Conservation (phyloP, 306 rosid species). For the Ziziphus jujuba region DNA sequence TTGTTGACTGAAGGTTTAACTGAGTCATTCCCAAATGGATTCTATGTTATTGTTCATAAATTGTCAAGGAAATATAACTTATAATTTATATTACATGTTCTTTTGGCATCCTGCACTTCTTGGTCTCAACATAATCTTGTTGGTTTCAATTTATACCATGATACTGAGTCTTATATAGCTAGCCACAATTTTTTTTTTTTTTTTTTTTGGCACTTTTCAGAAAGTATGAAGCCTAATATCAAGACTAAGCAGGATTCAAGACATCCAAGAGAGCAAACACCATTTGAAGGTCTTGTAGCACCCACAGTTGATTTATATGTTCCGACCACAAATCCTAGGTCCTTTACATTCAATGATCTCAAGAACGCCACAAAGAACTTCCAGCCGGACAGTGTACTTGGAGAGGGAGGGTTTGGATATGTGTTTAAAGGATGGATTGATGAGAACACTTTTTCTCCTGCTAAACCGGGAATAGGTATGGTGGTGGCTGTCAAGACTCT, state of each 20-base stretch:
- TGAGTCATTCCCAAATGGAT: too few relatives aligned
- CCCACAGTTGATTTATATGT: slow-evolving; percentile 35
- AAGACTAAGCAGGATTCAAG: slow-evolving; percentile 37
- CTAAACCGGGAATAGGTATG: slow-evolving; percentile 82
- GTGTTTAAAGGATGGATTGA: slow-evolving; percentile 95
- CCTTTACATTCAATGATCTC: slow-evolving; percentile 72
- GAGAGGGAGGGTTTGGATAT: slow-evolving; percentile 92
- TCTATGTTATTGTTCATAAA: too few relatives aligned
- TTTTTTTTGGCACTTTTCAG: slow-evolving; percentile 28
- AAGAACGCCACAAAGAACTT: slow-evolving; percentile 79
- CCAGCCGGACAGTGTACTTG: slow-evolving; percentile 66
- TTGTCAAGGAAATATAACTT: too few relatives aligned
- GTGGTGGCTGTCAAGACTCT: slow-evolving; percentile 90
- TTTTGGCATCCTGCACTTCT: neutral
- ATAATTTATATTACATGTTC: too few relatives aligned
- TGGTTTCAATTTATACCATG: too few relatives aligned
- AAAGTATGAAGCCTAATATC: slow-evolving; percentile 32
- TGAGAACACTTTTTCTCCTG: slow-evolving; percentile 61
- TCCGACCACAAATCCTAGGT: slow-evolving; percentile 40
- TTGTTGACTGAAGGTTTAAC: too few relatives aligned
- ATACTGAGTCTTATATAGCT: slow-evolving; percentile 6
- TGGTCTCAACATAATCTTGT: neutral
- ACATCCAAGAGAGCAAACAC: slow-evolving; percentile 16
- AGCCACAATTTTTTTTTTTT: neutral
- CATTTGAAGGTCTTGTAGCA: slow-evolving; percentile 12